phyloP scores from a whole-genome alignment of 352 stramenopile genomes.

The Phytophthora fragariaefolia region DNA sequence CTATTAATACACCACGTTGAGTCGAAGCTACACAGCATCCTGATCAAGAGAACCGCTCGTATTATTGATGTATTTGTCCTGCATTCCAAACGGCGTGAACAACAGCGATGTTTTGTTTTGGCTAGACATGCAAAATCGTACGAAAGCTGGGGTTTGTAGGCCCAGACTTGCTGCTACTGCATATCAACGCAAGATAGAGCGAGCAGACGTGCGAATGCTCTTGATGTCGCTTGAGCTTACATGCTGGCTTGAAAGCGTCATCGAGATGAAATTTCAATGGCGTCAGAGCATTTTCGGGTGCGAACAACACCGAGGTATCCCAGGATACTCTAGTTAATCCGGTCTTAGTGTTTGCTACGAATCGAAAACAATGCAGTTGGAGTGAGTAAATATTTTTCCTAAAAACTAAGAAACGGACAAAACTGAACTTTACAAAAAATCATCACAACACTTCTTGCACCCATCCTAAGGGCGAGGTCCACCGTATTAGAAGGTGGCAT shows the following conservation, averaged over 20 bases:
- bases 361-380: background rate
- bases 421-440: no score
- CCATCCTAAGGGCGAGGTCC: no score
- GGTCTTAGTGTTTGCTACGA: background rate
- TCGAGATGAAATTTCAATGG: background rate
- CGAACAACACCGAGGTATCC: background rate
- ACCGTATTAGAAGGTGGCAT: no score
- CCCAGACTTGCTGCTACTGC: conserved; percentile 2
- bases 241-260: background rate
- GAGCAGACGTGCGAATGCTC: background rate
- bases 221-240: background rate
- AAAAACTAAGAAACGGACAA: no score
- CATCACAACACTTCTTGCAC: no score
- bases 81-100: no score
- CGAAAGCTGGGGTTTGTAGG: background rate
- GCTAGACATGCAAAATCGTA: conserved; percentile 11
- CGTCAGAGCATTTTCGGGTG: background rate
- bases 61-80: no score
- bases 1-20: background rate
- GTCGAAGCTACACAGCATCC: background rate
- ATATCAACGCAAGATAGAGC: conserved; percentile 1
- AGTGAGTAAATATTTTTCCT: background rate
- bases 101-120: no score
- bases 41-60: conserved; percentile 8
- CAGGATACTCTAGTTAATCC: background rate